A percentile compares a stretch with the other conserved stretches of the same genome.
Conservation (phyloP, 1,284 basidiomycete genomes). For the Moesziomyces parantarcticus region DNA sequence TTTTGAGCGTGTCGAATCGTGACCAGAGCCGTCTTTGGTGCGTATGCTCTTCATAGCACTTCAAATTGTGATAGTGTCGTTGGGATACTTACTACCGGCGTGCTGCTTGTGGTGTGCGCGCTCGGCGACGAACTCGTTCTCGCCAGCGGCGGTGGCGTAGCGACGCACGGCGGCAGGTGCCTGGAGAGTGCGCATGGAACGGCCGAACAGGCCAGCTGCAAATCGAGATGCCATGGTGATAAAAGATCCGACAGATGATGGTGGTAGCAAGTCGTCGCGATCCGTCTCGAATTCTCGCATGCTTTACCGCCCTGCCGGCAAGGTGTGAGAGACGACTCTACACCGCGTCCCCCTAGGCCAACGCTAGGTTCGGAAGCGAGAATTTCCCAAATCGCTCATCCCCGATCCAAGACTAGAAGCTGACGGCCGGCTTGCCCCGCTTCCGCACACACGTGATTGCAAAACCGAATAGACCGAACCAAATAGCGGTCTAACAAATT, state of each 20-base stretch:
- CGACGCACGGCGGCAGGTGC: slow-evolving; percentile 15
- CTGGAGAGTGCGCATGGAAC: slow-evolving; percentile 22
- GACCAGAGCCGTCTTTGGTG: too few species aligned
- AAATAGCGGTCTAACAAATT: not conserved
- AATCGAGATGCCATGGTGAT: slow-evolving; percentile 48
- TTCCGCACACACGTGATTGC: not conserved
- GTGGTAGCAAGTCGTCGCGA: not conserved
- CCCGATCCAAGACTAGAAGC: not conserved
- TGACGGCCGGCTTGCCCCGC: not conserved
- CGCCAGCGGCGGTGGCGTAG: slow-evolving; percentile 32
- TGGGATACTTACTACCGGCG: slow-evolving; percentile 53
- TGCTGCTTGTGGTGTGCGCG: slow-evolving; percentile 58
- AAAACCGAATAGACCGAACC: not conserved
- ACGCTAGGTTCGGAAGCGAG: not conserved
- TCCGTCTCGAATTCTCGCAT: not conserved
- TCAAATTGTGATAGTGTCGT: too few species aligned
- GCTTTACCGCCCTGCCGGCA: too few species aligned
- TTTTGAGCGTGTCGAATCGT: too few species aligned
- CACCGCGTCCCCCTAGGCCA: not conserved
- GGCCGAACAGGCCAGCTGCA: slow-evolving; percentile 36
- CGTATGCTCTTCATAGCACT: too few species aligned
- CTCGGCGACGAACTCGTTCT: slow-evolving; percentile 53
- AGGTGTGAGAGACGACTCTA: not conserved
- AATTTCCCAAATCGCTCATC: not conserved
- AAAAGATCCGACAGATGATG: slow-evolving; percentile 1